A percentile compares a stretch with the other conserved stretches of the same genome.
These are phyloP conservation scores for Penicillium sp. DNA, from an alignment of 2,329 filamentous ascomycete genomes.

Conservation along the genomic window DNA sequence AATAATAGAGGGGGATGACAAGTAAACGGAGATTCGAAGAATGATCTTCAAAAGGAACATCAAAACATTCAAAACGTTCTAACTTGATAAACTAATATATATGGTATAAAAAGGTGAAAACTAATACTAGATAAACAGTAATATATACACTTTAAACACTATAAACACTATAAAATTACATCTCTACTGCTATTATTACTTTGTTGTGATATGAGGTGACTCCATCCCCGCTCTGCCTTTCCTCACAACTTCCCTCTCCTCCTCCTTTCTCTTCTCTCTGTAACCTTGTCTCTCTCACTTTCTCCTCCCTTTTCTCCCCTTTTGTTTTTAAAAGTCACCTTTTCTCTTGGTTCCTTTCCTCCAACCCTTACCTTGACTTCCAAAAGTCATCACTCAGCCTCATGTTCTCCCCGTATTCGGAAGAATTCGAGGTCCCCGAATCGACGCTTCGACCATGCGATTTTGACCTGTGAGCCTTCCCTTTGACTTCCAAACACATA, in stretches of 20 bases:
- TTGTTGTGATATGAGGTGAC: conserved; percentile 21
- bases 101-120: neutral
- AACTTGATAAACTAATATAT: neutral
- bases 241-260: conserved; percentile 6
- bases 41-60: neutral
- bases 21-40: neutral
- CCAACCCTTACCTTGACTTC: conserved; percentile 2
- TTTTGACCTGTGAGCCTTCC: conserved; percentile 21
- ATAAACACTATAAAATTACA: neutral
- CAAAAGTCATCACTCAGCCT: conserved; percentile 10
- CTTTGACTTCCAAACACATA: conserved; percentile 3
- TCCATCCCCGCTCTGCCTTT: conserved; percentile 19
- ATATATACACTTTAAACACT: neutral
- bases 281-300: conserved; percentile 12
- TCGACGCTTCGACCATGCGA: conserved; percentile 24
- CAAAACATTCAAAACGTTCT: neutral
- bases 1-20: neutral
- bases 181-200: conserved; percentile 6
- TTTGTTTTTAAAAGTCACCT: conserved; percentile 4
- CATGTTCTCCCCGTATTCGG: conserved; percentile 25
- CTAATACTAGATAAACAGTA: neutral
- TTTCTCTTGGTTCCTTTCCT: conserved; percentile 3
- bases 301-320: conserved; percentile 4
- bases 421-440: conserved; percentile 24
- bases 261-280: conserved; percentile 7